Evolutionary conservation across 495 filamentous ascomycete genomes (phyloP).

Genomic region (Neurospora sp.): DNA sequence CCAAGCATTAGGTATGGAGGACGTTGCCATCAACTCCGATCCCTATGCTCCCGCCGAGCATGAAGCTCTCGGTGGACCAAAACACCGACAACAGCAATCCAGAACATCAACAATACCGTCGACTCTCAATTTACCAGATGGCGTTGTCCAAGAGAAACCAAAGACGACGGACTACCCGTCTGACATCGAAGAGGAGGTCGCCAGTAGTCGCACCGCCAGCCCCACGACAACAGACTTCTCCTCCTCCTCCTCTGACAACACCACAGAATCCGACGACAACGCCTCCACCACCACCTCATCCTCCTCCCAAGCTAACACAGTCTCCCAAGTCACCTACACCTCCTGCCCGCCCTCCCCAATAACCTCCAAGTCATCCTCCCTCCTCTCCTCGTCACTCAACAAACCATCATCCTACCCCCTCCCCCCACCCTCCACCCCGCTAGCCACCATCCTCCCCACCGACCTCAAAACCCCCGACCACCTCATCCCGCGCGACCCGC

Average conservation of each 20-base stretch:
- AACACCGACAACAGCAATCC: no score
- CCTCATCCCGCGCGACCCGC: conserved; percentile 78
- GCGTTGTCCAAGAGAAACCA: accelerated
- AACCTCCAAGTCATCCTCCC: not conserved
- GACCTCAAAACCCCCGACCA: conserved; percentile 78
- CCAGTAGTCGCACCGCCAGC: not conserved
- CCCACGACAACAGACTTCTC: not conserved
- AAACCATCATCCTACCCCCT: conserved; percentile 38
- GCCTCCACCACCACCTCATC: not conserved
- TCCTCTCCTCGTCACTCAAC: not conserved
- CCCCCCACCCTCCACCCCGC: conserved; percentile 52
- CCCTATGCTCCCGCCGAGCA: no score
- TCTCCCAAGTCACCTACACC: not conserved
- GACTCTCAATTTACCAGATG: not conserved
- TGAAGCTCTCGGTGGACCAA: no score
- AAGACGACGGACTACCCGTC: not conserved
- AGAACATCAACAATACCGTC: not conserved
- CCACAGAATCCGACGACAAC: not conserved
- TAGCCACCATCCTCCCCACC: conserved; percentile 55
- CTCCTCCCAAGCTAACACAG: no score
- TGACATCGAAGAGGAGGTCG: not conserved
- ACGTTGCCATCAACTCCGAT: not conserved
- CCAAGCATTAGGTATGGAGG: not conserved
- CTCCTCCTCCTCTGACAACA: not conserved
- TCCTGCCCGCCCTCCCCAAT: not conserved